Conservation (phyloP, 176 grass and related monocot genomes). For the Ensete ventricosum region DNA sequence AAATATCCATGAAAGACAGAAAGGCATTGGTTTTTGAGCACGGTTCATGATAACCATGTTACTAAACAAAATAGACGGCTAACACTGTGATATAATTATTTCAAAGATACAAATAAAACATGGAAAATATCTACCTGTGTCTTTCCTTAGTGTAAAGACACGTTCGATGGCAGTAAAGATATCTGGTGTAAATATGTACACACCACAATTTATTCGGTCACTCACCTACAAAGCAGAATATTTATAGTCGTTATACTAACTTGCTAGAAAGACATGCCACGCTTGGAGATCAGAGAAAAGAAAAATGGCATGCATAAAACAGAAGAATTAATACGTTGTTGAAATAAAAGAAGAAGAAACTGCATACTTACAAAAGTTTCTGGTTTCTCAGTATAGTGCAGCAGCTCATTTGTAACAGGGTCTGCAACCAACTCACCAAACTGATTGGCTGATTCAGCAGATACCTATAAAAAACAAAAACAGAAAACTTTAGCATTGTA, state of each 20-base stretch:
- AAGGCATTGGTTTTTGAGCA: background rate
- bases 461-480: conserved; percentile 45
- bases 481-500: background rate
- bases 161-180: conserved; percentile 84
- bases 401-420: conserved; percentile 84
- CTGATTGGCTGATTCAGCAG: conserved; percentile 89
- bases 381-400: conserved; percentile 93
- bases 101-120: background rate
- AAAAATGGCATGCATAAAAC: background rate
- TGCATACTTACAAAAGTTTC: conserved; percentile 89
- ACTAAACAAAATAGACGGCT: background rate
- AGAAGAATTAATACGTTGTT: conserved; percentile 6
- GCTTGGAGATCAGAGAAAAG: background rate
- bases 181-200: conserved; percentile 96
- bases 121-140: conserved; percentile 46
- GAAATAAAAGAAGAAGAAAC: background rate
- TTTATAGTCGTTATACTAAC: conserved; percentile 9
- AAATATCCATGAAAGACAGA: background rate
- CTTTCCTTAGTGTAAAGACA: conserved; percentile 75
- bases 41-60: background rate
- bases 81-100: background rate
- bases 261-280: background rate
- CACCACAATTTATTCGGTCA: conserved; percentile 94
- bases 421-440: conserved; percentile 99
- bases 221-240: conserved; percentile 63